These are phyloP conservation scores for Pelargonium citronellum DNA, from an alignment of 441 rosid species.

Conservation along the genomic window DNA sequence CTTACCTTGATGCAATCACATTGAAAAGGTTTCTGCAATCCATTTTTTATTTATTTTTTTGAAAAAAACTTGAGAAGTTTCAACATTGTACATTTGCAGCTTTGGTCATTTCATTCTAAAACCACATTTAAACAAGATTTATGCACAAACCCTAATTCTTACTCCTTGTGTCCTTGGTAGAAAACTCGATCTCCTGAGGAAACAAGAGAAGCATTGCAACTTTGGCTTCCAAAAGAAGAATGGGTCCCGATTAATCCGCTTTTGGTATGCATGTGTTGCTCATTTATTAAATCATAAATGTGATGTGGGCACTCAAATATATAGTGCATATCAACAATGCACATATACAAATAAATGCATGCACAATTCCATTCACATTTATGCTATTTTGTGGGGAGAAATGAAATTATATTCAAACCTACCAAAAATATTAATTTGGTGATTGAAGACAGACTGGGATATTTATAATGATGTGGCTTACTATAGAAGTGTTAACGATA, in stretches of 20 bases:
- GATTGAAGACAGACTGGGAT: background rate
- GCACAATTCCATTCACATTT: background rate
- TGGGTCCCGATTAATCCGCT: slow-evolving; percentile 91
- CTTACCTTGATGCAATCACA: slow-evolving; percentile 8
- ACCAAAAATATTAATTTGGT: background rate
- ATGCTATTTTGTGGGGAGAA: background rate
- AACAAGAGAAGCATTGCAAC: slow-evolving; percentile 78
- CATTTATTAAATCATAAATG: background rate
- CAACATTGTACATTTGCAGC: background rate
- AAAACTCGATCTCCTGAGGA: slow-evolving; percentile 79
- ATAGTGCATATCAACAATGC: background rate
- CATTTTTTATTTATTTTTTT: background rate
- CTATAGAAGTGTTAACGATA: background rate
- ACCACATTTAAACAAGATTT: background rate
- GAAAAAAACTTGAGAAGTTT: background rate
- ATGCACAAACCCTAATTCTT: background rate
- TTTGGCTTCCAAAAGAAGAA: slow-evolving; percentile 95
- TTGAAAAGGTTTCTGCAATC: background rate
- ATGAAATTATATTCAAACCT: background rate
- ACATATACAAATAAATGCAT: background rate
- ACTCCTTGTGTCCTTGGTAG: slow-evolving; percentile 27
- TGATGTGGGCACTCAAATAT: background rate
- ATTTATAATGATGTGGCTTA: background rate
- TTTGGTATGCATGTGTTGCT: slow-evolving; percentile 39
- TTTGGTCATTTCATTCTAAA: background rate